Evolutionary conservation across 805 yeast species (phyloP).

Genomic region (Suhomyces xylopsoci): DNA sequence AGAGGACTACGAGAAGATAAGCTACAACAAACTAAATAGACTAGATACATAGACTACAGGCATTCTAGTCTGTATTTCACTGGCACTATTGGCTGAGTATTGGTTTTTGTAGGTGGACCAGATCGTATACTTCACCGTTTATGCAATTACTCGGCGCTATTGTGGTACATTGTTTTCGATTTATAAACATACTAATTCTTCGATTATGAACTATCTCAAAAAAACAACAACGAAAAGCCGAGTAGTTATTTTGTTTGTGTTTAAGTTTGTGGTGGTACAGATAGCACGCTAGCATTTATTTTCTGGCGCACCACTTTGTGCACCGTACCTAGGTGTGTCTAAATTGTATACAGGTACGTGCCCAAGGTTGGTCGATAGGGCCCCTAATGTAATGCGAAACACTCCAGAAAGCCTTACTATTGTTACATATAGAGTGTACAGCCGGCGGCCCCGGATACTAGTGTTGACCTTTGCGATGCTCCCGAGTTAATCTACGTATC

Average conservation of each 20-base stretch:
- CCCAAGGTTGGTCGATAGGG: neutral
- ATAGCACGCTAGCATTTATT: neutral
- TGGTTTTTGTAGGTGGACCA: no score
- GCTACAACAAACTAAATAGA: no score
- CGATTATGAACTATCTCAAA: neutral
- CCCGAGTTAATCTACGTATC: neutral
- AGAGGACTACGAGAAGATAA: no score
- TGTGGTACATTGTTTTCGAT: neutral
- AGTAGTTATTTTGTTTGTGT: neutral
- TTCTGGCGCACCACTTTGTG: neutral
- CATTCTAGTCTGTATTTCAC: no score
- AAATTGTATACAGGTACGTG: neutral
- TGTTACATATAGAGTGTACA: neutral
- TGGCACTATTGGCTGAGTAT: no score
- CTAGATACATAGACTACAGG: no score
- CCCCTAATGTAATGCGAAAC: neutral
- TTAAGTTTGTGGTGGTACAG: neutral
- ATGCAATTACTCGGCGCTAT: neutral
- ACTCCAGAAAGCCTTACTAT: slow-evolving; percentile 1
- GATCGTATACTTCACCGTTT: neutral
- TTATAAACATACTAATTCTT: neutral
- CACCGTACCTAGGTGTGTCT: neutral
- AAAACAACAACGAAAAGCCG: neutral
- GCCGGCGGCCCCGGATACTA: neutral
- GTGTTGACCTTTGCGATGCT: neutral